These are phyloP conservation scores for Triticum monococcum DNA, from an alignment of 176 grass and related monocot genomes.

Conservation along the genomic window DNA sequence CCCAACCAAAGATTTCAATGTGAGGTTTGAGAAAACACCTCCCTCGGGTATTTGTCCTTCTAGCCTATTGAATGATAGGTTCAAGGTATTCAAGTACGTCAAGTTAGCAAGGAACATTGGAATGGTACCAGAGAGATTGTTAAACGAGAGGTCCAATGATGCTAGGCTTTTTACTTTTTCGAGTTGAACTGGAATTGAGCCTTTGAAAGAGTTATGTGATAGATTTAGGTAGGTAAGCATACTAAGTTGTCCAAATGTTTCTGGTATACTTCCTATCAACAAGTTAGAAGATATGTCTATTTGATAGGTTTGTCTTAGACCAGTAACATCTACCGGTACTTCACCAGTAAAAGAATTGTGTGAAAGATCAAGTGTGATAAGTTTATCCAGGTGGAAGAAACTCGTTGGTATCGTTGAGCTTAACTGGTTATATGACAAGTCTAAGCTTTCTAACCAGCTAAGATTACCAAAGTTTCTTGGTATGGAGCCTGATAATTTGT, in stretches of 20 bases:
- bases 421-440: not conserved
- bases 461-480: not conserved
- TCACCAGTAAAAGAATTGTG: not conserved
- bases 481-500: not conserved
- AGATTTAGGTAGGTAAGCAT: not conserved
- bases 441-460: not conserved
- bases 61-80: not conserved
- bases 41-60: too few relatives aligned
- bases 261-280: not conserved
- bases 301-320: not conserved
- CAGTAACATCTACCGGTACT: fast-evolving
- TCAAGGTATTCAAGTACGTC: not conserved
- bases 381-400: not conserved
- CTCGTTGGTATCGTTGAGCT: not conserved
- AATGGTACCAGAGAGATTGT: not conserved
- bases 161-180: not conserved
- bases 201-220: not conserved
- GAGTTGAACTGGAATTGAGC: not conserved
- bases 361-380: not conserved
- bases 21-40: not conserved
- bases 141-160: not conserved
- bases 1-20: not conserved
- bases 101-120: not conserved
- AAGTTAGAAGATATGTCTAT: not conserved
- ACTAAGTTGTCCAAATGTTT: not conserved